Percentiles rank a stretch among this genome's conserved stretches.
Evolutionary conservation across 148 eudicot genomes (phyloP).

Genomic region (Polygonum maritimum): DNA sequence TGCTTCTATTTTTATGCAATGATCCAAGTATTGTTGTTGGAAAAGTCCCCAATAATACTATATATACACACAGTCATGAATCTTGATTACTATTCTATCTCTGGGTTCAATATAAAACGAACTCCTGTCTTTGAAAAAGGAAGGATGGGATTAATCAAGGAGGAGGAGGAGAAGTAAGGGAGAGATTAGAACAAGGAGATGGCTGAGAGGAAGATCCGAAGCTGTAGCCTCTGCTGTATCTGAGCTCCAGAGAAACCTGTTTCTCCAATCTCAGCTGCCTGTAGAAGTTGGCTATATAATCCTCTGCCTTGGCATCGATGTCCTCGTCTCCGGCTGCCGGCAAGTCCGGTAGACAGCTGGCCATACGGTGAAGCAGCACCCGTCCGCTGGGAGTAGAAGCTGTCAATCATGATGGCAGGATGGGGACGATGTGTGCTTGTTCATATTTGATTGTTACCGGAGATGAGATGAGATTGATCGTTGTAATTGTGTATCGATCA

Average conservation of each 20-base stretch:
- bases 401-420: neutral
- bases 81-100: neutral
- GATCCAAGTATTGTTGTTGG: too few species aligned
- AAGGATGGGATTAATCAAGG: neutral
- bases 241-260: constrained; percentile 59
- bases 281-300: constrained; percentile 60
- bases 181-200: constrained; percentile 3
- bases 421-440: neutral
- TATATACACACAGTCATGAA: neutral
- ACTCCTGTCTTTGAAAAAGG: neutral
- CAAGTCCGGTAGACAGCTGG: neutral
- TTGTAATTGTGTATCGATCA: neutral
- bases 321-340: constrained; percentile 26
- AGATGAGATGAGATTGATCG: neutral
- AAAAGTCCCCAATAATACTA: too few species aligned
- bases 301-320: constrained; percentile 57
- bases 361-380: neutral
- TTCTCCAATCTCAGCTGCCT: constrained; percentile 52
- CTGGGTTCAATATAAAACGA: neutral
- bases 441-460: neutral
- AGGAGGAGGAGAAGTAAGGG: neutral
- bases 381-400: neutral
- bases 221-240: constrained; percentile 28
- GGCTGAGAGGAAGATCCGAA: neutral
- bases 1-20: too few species aligned